Conservation (phyloP, 805 yeast genomes). For the Starmera amethionina region DNA sequence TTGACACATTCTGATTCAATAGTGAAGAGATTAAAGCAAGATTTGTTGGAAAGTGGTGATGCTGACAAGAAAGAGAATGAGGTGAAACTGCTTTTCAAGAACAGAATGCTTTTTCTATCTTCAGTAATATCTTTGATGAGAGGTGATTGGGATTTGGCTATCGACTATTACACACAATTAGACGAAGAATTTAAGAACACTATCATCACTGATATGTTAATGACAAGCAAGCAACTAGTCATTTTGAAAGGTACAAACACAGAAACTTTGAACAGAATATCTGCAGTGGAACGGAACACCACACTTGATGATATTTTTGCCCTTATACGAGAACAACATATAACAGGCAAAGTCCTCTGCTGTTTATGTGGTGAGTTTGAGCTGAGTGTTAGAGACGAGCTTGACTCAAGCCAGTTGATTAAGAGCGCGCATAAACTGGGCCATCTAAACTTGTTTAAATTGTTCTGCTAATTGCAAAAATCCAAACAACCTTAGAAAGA, state of each 20-base stretch:
- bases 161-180: constrained; percentile 2
- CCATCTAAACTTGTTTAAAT: no score
- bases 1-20: constrained; percentile 15
- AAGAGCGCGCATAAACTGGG: no score
- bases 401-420: no score
- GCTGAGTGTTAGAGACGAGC: constrained; percentile 7
- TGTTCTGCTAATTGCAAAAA: no score
- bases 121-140: constrained; percentile 14
- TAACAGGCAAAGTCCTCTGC: constrained; percentile 27
- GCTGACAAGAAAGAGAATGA: not conserved
- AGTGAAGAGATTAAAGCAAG: not conserved
- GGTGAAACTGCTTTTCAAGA: not conserved
- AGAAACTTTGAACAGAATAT: no score
- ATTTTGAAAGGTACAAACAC: no score
- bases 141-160: constrained; percentile 11
- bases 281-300: not conserved
- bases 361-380: constrained; percentile 25
- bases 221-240: no score
- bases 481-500: no score
- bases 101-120: constrained; percentile 7
- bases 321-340: constrained; percentile 15
- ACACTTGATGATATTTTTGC: constrained; percentile 15
- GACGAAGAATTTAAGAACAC: not conserved
- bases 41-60: not conserved
- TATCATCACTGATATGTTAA: not conserved